Evolutionary conservation across 2,329 filamentous ascomycete genomes (phyloP), one percentile per base, ranked within the genome.

Genomic region (Pyricularia pennisetigena): DNA sequence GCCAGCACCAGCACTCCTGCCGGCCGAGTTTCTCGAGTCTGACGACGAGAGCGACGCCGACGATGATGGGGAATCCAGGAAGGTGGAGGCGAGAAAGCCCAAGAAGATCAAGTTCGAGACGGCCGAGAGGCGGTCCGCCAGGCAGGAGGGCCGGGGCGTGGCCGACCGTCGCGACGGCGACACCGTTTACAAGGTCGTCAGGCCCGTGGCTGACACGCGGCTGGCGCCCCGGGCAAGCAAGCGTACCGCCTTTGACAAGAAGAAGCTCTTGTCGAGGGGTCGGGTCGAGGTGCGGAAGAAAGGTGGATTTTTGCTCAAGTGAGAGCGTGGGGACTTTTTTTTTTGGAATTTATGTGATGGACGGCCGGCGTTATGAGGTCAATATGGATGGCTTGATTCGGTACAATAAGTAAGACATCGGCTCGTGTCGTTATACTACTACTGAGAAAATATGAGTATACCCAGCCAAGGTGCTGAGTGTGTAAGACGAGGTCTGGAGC

Each of bases 1-100:
- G 71, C 23, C 70, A 73, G 66, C 76, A 7, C 82, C 84, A 1
- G 76, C 80, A 57, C 74, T 83, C 12, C 79, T 88, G 1, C 85
- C 86, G 0, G 80, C 79, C 35, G 84, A 86, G 71, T 81, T 86
- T 69, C 79, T 88, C 32, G 83, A 86, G 70, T 85, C 84, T 1
- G 82, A 83, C 63, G 79, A 78, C 62, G 82, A 84, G 26, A 76
- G 77, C 65, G 78, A 79, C 24, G 76, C 75, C 29, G 72, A 73
- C 6, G 73, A 72, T 4, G 73, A 72, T 4, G 71, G 71, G 32
- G 71, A 71, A n/a, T 71, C 70, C 24, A 35, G 72, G 71, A 29
- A 68, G 71, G 20, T 68, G 66, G 57, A 71, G 29, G 67, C 73
- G 72, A 71, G 73, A 35, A 73, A 74, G 67, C 72, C 78, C 35